A percentile compares a stretch with the other conserved stretches of the same genome.
Conservation (phyloP, 2,329 filamentous ascomycete genomes). For the Cordyceps javanica region DNA sequence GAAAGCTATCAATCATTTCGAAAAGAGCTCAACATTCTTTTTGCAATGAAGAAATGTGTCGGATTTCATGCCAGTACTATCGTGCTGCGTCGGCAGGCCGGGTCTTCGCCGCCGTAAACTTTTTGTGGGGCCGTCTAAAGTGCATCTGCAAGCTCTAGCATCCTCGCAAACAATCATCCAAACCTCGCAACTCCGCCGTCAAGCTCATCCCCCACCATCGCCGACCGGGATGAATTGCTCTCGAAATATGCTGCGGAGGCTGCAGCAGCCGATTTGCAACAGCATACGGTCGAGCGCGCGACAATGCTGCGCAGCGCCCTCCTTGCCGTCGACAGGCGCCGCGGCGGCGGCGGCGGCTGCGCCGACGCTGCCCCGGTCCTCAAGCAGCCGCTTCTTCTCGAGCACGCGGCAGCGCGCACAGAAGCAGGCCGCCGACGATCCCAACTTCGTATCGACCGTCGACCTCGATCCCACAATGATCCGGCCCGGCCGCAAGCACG, state of each 20-base stretch:
- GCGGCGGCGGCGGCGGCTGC: background rate
- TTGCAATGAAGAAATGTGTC: no score
- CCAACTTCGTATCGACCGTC: slow-evolving; percentile 75
- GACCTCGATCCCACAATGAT: slow-evolving; percentile 81
- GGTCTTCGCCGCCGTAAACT: no score
- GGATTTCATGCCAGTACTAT: no score
- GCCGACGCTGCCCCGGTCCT: background rate
- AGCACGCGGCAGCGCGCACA: slow-evolving; percentile 18
- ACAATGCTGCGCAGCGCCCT: slow-evolving; percentile 2
- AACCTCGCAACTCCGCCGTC: background rate
- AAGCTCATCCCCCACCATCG: slow-evolving; percentile 12
- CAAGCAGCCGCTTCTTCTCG: slow-evolving; percentile 15
- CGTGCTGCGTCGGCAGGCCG: background rate
- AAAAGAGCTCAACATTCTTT: no score
- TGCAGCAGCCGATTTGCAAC: slow-evolving; percentile 16
- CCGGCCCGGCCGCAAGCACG: slow-evolving; percentile 65
- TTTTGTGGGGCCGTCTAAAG: background rate
- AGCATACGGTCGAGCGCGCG: background rate
- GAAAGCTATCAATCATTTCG: no score
- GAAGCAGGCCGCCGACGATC: slow-evolving; percentile 61
- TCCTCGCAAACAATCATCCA: background rate
- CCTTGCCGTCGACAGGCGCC: slow-evolving; percentile 3
- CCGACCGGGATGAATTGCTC: slow-evolving; percentile 23
- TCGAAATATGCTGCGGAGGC: slow-evolving; percentile 20
- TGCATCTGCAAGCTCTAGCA: background rate